Evolutionary conservation across 176 grass and related monocot genomes (phyloP), one percentile per base, ranked within the genome.

Genomic region (Olyra latifolia): DNA sequence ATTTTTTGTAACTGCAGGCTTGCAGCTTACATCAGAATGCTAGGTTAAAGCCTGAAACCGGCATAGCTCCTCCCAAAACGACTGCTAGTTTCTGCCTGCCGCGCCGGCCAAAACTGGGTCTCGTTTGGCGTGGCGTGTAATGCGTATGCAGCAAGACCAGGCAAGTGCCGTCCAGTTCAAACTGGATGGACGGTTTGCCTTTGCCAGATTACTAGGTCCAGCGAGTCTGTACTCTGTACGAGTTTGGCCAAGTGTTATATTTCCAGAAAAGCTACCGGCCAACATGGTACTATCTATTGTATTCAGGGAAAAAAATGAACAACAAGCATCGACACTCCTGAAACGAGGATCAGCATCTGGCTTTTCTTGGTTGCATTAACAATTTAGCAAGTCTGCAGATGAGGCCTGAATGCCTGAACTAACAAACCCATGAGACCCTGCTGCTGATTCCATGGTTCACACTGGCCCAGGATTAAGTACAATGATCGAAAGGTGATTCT

Each of bases 91-190:
- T 65, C 40, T 64, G 46, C 75, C 13, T 28, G 45, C 47, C 19
- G 10, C 20, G 61, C 16, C 12, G 61, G 60, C 76, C 39, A 43
- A n/a, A 65, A 28, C 32, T 2, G 39, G 49, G 14, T 29, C 24
- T 22, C 23, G 56, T 28, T 60, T 39, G 17, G 22, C 71, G 15
- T 19, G 14, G 43, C 9, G 30, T 4, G 14, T 4, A 9, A 3
- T 27, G 53, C 54, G 40, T 57, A 32, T 42, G n/a, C 38, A 58
- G n/a, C 53, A 28, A 77, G 52, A 39, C 32, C 1, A 32, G 6
- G 29, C 6, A 58, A 76, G 79, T 78, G 79, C 35, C 3, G 57
- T 64, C 46, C 72, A 65, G 78, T 57, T 72, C 52, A 74, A 39
- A 85, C 7, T 45, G 27, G 39, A 16, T 75, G 60, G 60, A 66